phyloP scores from a whole-genome alignment of 2,329 filamentous ascomycete genomes.

The Epichloe amarillans region DNA sequence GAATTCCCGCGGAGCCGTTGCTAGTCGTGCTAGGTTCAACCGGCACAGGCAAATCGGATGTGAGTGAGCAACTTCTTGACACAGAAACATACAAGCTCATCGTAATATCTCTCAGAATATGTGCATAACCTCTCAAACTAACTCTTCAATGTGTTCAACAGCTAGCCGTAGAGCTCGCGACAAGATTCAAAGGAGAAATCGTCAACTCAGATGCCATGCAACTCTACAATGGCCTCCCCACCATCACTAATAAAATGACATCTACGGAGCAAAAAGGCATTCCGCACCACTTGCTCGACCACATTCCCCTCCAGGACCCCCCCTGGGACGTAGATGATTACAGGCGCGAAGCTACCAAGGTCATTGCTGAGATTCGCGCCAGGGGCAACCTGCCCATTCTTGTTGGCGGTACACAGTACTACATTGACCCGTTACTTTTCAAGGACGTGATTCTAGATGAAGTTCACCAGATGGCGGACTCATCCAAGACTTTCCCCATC shows the following conservation, averaged over 20 bases:
- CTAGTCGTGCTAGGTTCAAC: slow-evolving; percentile 80
- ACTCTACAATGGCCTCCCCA: slow-evolving; percentile 78
- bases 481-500: slow-evolving; percentile 46
- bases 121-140: not conserved
- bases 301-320: slow-evolving; percentile 61
- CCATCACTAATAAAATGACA: slow-evolving; percentile 91
- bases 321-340: slow-evolving; percentile 78
- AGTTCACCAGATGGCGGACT: slow-evolving; percentile 20
- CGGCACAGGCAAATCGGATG: slow-evolving; percentile 86
- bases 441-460: slow-evolving; percentile 42
- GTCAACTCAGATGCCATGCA: slow-evolving; percentile 99
- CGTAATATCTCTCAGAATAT: not conserved
- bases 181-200: slow-evolving; percentile 75
- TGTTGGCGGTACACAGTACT: slow-evolving; percentile 93
- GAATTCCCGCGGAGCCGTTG: slow-evolving; percentile 42
- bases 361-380: slow-evolving; percentile 64
- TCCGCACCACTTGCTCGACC: slow-evolving; percentile 77
- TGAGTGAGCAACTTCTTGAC: slow-evolving; percentile 26
- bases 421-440: slow-evolving; percentile 80
- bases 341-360: slow-evolving; percentile 49
- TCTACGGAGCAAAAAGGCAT: slow-evolving; percentile 61
- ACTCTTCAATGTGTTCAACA: slow-evolving; percentile 21
- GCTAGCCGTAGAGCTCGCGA: slow-evolving; percentile 82
- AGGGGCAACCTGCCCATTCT: slow-evolving; percentile 76
- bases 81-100: not conserved